Conservation (phyloP, 345 rosid genomes). For the Salix dunnii region DNA sequence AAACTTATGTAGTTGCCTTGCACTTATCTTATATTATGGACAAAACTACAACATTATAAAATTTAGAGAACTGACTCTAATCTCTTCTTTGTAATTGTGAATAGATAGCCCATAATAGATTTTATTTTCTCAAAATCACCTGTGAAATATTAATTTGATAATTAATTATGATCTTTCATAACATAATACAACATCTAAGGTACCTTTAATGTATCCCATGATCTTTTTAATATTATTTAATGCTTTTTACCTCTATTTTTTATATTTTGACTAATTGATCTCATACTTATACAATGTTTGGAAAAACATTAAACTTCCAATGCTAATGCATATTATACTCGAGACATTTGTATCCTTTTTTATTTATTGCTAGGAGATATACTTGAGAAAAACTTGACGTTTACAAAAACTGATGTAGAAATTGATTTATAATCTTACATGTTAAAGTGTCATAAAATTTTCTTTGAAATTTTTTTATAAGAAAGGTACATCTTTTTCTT, state of each 20-base stretch:
- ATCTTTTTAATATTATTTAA: not conserved
- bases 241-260: not conserved
- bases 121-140: not conserved
- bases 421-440: too few species aligned
- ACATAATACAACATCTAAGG: not conserved
- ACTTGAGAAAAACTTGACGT: too few species aligned
- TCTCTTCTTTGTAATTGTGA: not conserved
- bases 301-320: not conserved
- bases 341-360: too few species aligned
- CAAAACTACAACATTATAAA: not conserved
- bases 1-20: not conserved
- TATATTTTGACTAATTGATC: not conserved
- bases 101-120: not conserved
- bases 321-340: too few species aligned
- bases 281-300: not conserved
- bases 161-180: not conserved
- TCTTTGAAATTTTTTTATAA: too few species aligned
- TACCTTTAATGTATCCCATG: not conserved
- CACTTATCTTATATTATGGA: not conserved
- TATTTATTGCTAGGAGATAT: too few species aligned
- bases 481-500: too few species aligned
- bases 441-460: too few species aligned
- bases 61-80: not conserved
- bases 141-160: not conserved
- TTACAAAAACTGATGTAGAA: too few species aligned